phyloP scores from a whole-genome alignment of 2,329 filamentous ascomycete genomes.

The Rhynchosporium secalis region DNA sequence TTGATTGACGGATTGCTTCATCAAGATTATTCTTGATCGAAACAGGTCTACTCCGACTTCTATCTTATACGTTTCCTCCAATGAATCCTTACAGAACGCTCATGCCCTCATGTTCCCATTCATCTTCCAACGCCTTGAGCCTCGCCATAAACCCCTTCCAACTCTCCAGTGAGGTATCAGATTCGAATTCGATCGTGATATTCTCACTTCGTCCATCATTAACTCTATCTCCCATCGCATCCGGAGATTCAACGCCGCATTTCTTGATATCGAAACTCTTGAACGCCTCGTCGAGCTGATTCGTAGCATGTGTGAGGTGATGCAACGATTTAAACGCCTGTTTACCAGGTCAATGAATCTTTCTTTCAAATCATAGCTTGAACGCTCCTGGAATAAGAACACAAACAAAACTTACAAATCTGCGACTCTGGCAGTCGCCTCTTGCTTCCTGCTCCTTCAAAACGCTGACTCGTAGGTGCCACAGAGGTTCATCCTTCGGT shows the following conservation, averaged over 20 bases:
- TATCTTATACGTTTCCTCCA: neutral
- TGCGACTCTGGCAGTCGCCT: conserved; percentile 29
- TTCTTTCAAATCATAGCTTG: neutral
- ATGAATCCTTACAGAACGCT: conserved; percentile 18
- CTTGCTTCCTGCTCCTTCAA: conserved; percentile 31
- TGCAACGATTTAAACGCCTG: conserved; percentile 34
- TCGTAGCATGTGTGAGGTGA: conserved; percentile 30
- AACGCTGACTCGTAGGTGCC: conserved; percentile 32
- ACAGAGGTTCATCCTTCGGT: conserved; percentile 25
- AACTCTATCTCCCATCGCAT: conserved; percentile 33
- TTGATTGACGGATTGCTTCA: neutral
- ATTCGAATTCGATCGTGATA: conserved; percentile 33
- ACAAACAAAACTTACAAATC: conserved; percentile 29
- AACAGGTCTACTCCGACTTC: conserved; percentile 5
- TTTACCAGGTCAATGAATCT: conserved; percentile 16
- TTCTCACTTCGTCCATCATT: conserved; percentile 34
- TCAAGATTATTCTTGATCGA: neutral
- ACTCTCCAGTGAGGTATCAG: conserved; percentile 21
- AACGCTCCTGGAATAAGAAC: neutral
- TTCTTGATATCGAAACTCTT: conserved; percentile 30
- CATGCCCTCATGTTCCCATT: conserved; percentile 28
- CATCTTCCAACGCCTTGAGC: conserved; percentile 28
- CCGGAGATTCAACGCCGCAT: conserved; percentile 30
- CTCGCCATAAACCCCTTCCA: conserved; percentile 30
- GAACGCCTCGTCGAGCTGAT: conserved; percentile 33